Conservation (phyloP, 805 yeast species). For the Candida insectorum region DNA sequence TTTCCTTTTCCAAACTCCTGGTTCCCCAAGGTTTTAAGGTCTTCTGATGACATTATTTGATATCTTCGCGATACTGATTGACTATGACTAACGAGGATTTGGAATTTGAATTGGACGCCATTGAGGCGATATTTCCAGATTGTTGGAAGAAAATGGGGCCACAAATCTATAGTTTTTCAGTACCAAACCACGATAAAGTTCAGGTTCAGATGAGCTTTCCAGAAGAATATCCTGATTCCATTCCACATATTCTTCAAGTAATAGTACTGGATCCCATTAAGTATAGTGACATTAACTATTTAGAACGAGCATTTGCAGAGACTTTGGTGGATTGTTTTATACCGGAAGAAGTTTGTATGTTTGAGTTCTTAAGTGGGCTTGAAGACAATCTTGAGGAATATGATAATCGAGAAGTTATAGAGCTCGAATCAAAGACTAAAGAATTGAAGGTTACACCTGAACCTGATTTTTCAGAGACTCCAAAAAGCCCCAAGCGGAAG, state of each 20-base stretch:
- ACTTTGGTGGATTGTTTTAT: constrained; percentile 51
- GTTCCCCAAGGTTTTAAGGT: constrained; percentile 48
- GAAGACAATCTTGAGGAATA: constrained; percentile 44
- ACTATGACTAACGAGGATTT: constrained; percentile 44
- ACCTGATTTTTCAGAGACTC: background rate
- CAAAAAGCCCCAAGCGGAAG: background rate
- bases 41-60: background rate
- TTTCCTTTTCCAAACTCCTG: constrained; percentile 44
- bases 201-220: constrained; percentile 73
- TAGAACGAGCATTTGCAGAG: constrained; percentile 46
- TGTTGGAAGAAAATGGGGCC: constrained; percentile 39
- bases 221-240: constrained; percentile 57
- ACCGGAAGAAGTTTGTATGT: constrained; percentile 70
- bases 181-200: constrained; percentile 63
- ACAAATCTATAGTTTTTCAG: constrained; percentile 42
- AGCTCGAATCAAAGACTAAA: constrained; percentile 1
- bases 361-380: constrained; percentile 70
- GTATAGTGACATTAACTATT: constrained; percentile 42
- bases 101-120: constrained; percentile 72
- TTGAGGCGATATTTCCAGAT: constrained; percentile 84
- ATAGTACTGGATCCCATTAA: constrained; percentile 23
- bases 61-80: too few species aligned
- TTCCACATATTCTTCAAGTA: constrained; percentile 65
- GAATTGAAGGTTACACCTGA: background rate
- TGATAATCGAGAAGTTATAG: constrained; percentile 22